phyloP scores from a whole-genome alignment of 768 basidiomycete species.

The Bullera alba region DNA sequence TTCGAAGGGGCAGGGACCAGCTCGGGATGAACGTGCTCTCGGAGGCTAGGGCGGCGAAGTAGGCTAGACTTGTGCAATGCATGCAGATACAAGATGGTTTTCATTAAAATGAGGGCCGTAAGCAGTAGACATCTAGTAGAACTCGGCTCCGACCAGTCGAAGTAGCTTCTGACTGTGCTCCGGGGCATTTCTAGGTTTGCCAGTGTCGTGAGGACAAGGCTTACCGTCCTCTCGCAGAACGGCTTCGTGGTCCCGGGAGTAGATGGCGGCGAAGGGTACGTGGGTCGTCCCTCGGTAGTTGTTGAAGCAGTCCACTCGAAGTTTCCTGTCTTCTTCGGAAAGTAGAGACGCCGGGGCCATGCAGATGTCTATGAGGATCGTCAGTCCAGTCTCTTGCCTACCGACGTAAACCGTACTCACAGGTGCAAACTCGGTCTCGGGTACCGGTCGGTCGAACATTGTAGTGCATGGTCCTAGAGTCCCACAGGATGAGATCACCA shows the following conservation, averaged over 20 bases:
- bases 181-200: conserved; percentile 9
- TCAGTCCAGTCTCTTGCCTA: background rate
- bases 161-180: background rate
- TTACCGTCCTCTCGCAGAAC: conserved; percentile 9
- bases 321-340: conserved; percentile 21
- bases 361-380: conserved; percentile 23
- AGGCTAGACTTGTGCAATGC: too few species aligned
- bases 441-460: conserved; percentile 19
- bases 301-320: conserved; percentile 13
- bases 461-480: conserved; percentile 36
- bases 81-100: too few species aligned
- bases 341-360: conserved; percentile 24
- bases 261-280: conserved; percentile 17
- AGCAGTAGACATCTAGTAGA: too few species aligned
- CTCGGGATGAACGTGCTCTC: too few species aligned
- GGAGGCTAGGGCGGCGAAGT: too few species aligned
- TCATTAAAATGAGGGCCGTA: too few species aligned
- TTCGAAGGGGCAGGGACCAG: too few species aligned
- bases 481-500: conserved; percentile 45
- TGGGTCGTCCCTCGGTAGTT: conserved; percentile 17
- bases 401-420: too few species aligned
- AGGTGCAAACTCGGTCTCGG: conserved; percentile 32
- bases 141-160: conserved; percentile 11
- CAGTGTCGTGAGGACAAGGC: conserved; percentile 15
- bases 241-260: conserved; percentile 11